These are phyloP conservation scores for Schizosaccharomyces versatilis DNA, from an alignment of 1,139 yeast species.

Conservation along the genomic window DNA sequence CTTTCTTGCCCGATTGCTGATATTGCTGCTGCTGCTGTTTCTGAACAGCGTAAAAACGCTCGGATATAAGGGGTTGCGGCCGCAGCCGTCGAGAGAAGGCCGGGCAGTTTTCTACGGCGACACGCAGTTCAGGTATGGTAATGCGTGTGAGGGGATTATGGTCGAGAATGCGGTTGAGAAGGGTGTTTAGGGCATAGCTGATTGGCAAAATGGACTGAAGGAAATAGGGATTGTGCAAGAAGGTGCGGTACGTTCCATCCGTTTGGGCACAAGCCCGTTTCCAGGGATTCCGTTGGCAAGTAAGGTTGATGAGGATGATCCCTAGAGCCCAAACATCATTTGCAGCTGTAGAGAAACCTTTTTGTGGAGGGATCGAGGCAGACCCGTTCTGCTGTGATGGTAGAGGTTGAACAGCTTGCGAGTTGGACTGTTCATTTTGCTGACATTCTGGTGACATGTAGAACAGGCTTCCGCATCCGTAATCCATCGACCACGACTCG, in stretches of 20 bases:
- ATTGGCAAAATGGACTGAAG: constrained; percentile 46
- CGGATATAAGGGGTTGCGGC: background rate
- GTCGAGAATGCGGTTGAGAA: constrained; percentile 34
- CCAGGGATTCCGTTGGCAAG: constrained; percentile 85
- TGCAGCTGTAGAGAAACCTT: constrained; percentile 29
- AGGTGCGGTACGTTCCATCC: constrained; percentile 36
- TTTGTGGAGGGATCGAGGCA: constrained; percentile 22
- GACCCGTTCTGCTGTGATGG: constrained; percentile 15
- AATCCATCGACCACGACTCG: constrained; percentile 38
- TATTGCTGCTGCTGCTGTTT: constrained; percentile 1
- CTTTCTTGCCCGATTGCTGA: background rate
- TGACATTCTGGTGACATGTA: constrained; percentile 88
- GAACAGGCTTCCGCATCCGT: constrained; percentile 69
- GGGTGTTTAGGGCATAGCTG: constrained; percentile 33
- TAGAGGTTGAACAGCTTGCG: constrained; percentile 10
- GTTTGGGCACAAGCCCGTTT: constrained; percentile 44
- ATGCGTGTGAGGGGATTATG: constrained; percentile 46
- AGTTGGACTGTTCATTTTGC: constrained; percentile 22
- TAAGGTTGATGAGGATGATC: constrained; percentile 52
- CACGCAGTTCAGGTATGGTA: constrained; percentile 26
- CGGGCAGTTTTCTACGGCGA: constrained; percentile 14
- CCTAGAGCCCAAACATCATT: constrained; percentile 86
- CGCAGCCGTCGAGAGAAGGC: constrained; percentile 11
- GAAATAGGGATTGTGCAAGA: constrained; percentile 28
- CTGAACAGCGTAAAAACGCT: background rate